Evolutionary conservation across 73 alveolate genomes (phyloP).

Genomic region (Tetrahymena malaccensis): DNA sequence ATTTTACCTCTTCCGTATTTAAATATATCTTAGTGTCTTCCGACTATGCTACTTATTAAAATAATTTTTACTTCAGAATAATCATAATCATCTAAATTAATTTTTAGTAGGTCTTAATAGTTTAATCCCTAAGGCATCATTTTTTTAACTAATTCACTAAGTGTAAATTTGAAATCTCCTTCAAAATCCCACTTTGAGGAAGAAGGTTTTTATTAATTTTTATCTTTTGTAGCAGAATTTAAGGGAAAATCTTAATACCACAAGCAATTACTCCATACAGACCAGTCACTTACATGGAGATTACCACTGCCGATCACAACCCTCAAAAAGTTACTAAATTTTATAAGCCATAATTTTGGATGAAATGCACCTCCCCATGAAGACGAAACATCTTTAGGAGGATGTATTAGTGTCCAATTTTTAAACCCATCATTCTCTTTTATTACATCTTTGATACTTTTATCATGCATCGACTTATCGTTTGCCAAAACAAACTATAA

Average conservation of each 20-base stretch:
- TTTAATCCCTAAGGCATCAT: slow-evolving; percentile 17
- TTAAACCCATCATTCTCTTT: slow-evolving; percentile 9
- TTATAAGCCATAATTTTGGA: slow-evolving; percentile 37
- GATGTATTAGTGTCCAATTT: slow-evolving; percentile 32
- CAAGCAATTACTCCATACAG: slow-evolving; percentile 31
- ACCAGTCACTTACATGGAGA: slow-evolving; percentile 42
- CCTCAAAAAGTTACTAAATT: slow-evolving; percentile 23
- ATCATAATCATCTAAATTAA: slow-evolving; percentile 40
- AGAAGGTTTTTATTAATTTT: neutral
- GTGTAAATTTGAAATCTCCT: slow-evolving; percentile 9
- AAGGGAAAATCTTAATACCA: slow-evolving; percentile 29
- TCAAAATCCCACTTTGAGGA: neutral
- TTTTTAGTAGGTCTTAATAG: slow-evolving; percentile 11
- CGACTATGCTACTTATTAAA: slow-evolving; percentile 16
- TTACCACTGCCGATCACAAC: slow-evolving; percentile 34
- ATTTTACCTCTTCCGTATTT: slow-evolving; percentile 8
- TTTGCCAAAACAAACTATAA: neutral
- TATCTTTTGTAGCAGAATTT: slow-evolving; percentile 1
- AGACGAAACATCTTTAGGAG: slow-evolving; percentile 1
- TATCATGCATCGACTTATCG: neutral
- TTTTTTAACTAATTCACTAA: neutral
- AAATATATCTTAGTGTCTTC: slow-evolving; percentile 1
- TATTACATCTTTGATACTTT: neutral
- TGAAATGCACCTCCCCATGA: slow-evolving; percentile 40
- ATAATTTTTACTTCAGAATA: slow-evolving; percentile 18